These are phyloP conservation scores for Marchantia paleacea DNA, from an alignment of 225 moss, liverwort and hornwort genomes.

Conservation along the genomic window DNA sequence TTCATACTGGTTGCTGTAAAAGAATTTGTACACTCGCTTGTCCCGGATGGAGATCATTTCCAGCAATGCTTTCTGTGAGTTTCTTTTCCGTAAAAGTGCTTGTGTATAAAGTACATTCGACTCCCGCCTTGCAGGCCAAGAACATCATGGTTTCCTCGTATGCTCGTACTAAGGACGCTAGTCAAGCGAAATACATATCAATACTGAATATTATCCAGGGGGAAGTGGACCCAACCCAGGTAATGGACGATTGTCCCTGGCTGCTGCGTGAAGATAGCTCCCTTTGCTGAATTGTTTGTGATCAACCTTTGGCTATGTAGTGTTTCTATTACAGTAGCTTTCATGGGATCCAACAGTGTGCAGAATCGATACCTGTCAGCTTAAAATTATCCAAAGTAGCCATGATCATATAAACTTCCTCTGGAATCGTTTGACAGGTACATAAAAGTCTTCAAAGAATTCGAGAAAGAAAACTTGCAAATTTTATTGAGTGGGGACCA, in stretches of 20 bases:
- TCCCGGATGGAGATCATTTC: not conserved
- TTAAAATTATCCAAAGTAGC: not conserved
- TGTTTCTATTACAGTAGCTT: too few relatives aligned
- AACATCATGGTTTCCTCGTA: slow-evolving; percentile 99
- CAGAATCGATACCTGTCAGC: not conserved
- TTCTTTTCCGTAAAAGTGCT: not conserved
- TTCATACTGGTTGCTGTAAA: not conserved
- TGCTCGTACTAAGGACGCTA: slow-evolving; percentile 96
- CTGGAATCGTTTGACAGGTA: slow-evolving; percentile 45
- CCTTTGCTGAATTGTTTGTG: too few relatives aligned
- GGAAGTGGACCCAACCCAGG: slow-evolving; percentile 99
- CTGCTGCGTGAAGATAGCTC: not conserved
- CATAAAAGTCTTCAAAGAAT: slow-evolving; percentile 98
- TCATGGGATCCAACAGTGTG: not conserved
- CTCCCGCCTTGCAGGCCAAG: slow-evolving; percentile 57
- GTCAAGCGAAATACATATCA: slow-evolving; percentile 98
- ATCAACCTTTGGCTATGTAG: too few relatives aligned
- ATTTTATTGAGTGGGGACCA: slow-evolving; percentile 99
- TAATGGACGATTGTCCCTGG: slow-evolving; percentile 11
- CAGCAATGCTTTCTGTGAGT: not conserved
- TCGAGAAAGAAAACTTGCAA: slow-evolving; percentile 97
- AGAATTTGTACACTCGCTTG: not conserved
- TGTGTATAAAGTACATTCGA: not conserved
- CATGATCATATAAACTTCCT: too few relatives aligned
- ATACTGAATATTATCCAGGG: slow-evolving; percentile 99